Percentiles rank a stretch among this genome's conserved stretches.
These are phyloP conservation scores for Candida orba DNA, from an alignment of 805 yeast species.

Conservation along the genomic window DNA sequence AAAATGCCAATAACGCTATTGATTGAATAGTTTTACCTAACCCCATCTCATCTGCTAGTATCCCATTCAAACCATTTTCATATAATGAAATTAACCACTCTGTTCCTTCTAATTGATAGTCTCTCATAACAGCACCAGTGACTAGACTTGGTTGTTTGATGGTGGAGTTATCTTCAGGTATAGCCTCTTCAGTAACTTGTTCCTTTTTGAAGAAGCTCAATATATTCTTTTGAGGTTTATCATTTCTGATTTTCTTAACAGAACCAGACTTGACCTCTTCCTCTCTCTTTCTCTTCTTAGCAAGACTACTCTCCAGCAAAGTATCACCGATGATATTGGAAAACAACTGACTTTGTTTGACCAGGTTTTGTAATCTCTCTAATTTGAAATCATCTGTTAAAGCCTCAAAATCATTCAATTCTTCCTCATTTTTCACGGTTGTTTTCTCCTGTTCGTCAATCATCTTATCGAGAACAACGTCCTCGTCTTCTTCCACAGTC, in stretches of 20 bases:
- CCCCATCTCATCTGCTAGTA: slow-evolving; percentile 97
- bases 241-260: slow-evolving; percentile 13
- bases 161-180: slow-evolving; percentile 12
- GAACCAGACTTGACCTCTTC: slow-evolving; percentile 18
- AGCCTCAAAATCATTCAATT: slow-evolving; percentile 27
- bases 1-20: slow-evolving; percentile 66
- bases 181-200: slow-evolving; percentile 9
- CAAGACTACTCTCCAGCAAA: slow-evolving; percentile 44
- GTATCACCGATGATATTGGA: slow-evolving; percentile 82
- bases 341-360: slow-evolving; percentile 83
- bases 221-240: slow-evolving; percentile 7
- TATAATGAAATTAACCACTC: slow-evolving; percentile 86
- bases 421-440: slow-evolving; percentile 3
- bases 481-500: slow-evolving; percentile 16
- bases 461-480: slow-evolving; percentile 13
- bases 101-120: slow-evolving; percentile 83
- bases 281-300: slow-evolving; percentile 23
- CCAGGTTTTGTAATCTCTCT: slow-evolving; percentile 60
- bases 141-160: slow-evolving; percentile 48
- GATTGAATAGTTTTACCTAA: slow-evolving; percentile 90
- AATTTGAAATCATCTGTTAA: slow-evolving; percentile 52
- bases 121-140: slow-evolving; percentile 58
- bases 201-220: slow-evolving; percentile 20
- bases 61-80: slow-evolving; percentile 92
- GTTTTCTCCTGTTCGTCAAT: slow-evolving; percentile 8